Evolutionary conservation across 805 yeast species (phyloP).

Genomic region (Metschnikowia dekortorum): DNA sequence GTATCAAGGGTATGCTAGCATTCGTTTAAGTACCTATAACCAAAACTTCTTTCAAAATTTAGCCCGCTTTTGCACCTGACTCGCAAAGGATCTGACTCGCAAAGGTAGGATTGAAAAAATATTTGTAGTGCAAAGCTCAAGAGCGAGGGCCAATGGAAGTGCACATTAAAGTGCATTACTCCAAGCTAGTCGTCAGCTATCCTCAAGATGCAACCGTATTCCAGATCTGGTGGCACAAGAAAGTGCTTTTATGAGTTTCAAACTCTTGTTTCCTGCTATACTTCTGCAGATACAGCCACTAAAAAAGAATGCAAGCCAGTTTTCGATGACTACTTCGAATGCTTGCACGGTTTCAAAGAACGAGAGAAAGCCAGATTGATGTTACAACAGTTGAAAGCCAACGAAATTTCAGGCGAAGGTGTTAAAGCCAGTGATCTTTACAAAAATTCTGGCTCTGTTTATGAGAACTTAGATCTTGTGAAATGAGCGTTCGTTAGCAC

Average conservation of each 20-base stretch:
- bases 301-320: conserved; percentile 41
- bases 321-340: conserved; percentile 44
- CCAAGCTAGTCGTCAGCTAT: not conserved
- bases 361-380: conserved; percentile 42
- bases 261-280: conserved; percentile 40
- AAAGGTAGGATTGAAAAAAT: not conserved
- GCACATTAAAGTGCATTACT: not conserved
- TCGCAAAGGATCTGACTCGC: not conserved
- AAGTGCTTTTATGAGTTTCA: conserved; percentile 46
- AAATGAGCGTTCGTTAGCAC: conserved; percentile 5
- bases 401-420: conserved; percentile 37
- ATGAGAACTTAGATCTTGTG: conserved; percentile 42
- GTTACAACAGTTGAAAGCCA: conserved; percentile 44
- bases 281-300: conserved; percentile 40
- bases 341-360: conserved; percentile 45
- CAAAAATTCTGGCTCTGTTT: conserved; percentile 37
- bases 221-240: conserved; percentile 46
- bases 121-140: conserved; percentile 11
- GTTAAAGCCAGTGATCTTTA: conserved; percentile 41
- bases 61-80: not conserved
- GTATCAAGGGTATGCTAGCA: conserved; percentile 71
- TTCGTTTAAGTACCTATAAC: conserved; percentile 43
- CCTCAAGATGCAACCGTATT: conserved; percentile 40
- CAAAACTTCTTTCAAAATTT: no score
- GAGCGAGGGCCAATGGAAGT: conserved; percentile 12